phyloP scores from a whole-genome alignment of 2,329 filamentous ascomycete species.

The Fusarium sp. region DNA sequence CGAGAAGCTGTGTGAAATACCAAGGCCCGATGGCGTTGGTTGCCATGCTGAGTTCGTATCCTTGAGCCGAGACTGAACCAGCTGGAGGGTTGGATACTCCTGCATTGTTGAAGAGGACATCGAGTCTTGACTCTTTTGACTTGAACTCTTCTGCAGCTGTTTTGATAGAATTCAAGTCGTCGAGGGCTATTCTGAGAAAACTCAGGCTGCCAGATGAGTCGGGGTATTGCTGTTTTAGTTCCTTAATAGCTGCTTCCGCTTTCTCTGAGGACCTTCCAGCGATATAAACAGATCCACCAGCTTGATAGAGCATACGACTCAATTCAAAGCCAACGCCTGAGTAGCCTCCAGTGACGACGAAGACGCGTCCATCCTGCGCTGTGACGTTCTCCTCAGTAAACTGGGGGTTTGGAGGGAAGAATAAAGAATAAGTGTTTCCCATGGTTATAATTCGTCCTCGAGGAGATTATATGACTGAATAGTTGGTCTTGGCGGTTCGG shows the following conservation, averaged over 20 bases:
- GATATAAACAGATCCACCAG: constrained; percentile 27
- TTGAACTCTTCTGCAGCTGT: constrained; percentile 18
- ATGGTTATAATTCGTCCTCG: background rate
- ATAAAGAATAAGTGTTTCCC: constrained; percentile 21
- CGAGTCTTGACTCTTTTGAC: constrained; percentile 12
- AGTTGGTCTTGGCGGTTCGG: background rate
- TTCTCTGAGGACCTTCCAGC: constrained; percentile 31
- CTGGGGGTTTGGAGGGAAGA: constrained; percentile 11
- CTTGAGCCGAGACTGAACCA: constrained; percentile 28
- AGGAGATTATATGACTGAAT: no score
- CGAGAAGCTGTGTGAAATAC: constrained; percentile 32
- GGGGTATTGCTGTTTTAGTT: background rate
- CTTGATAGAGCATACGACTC: constrained; percentile 20
- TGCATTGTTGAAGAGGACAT: constrained; percentile 38
- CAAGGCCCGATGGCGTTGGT: constrained; percentile 35
- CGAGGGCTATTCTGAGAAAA: constrained; percentile 20
- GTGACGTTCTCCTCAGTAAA: constrained; percentile 14
- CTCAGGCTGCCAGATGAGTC: background rate
- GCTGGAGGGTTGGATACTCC: constrained; percentile 26
- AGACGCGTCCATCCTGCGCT: constrained; percentile 6
- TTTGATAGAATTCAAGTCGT: constrained; percentile 25
- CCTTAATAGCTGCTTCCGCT: constrained; percentile 3
- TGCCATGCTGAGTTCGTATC: constrained; percentile 34
- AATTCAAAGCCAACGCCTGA: constrained; percentile 35
- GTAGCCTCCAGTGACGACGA: constrained; percentile 37